These are phyloP conservation scores for Cyclocybe aegerita DNA, from an alignment of 768 basidiomycete species.

Conservation along the genomic window DNA sequence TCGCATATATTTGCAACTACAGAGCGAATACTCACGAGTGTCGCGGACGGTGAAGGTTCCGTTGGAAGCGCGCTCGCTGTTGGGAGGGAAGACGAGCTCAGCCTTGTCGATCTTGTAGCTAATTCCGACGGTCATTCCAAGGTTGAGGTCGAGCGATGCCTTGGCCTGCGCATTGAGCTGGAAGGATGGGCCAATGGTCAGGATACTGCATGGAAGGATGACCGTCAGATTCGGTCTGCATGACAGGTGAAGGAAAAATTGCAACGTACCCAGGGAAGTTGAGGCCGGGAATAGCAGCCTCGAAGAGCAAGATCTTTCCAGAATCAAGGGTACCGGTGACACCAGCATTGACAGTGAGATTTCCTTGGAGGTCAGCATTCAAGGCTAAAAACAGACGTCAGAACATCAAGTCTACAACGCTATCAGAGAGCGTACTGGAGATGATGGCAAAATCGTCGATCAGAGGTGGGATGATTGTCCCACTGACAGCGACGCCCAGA, in stretches of 20 bases:
- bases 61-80: conserved; percentile 14
- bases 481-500: conserved; percentile 39
- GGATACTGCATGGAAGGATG: conserved; percentile 24
- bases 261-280: conserved; percentile 46
- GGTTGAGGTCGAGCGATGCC: conserved; percentile 33
- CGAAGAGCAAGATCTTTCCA: conserved; percentile 38
- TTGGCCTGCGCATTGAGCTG: conserved; percentile 36
- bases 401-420: not conserved
- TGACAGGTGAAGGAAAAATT: not conserved
- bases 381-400: conserved; percentile 24
- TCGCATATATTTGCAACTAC: not conserved
- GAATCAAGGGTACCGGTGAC: conserved; percentile 41
- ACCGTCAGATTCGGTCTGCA: not conserved
- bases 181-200: conserved; percentile 49
- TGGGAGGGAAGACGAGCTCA: conserved; percentile 43
- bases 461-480: conserved; percentile 45
- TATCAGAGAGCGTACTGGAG: conserved; percentile 25
- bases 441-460: conserved; percentile 33
- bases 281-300: conserved; percentile 45
- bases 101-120: conserved; percentile 42
- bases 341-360: conserved; percentile 33
- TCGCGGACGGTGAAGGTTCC: conserved; percentile 34
- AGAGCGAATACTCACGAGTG: conserved; percentile 35
- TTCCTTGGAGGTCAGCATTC: conserved; percentile 37
- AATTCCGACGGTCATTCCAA: conserved; percentile 41